phyloP scores from a whole-genome alignment of 352 stramenopile genomes.

The Globisporangium cederbergense region DNA sequence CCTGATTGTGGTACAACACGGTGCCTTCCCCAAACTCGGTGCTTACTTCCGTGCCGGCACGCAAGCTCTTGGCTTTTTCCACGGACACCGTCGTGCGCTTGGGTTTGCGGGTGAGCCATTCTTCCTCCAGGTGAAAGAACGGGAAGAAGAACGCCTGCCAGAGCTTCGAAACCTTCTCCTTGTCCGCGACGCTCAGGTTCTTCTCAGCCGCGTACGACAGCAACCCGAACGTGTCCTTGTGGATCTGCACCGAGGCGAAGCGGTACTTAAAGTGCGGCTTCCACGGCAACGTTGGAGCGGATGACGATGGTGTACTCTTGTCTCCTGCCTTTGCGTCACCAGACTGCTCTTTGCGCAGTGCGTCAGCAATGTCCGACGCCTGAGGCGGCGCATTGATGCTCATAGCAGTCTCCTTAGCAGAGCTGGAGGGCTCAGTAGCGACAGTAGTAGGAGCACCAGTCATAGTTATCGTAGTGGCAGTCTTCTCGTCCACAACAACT shows the following conservation, averaged over 20 bases:
- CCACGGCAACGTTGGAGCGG: constrained; percentile 24
- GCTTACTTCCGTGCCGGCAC: constrained; percentile 66
- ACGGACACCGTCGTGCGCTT: constrained; percentile 60
- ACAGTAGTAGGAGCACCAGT: constrained; percentile 22
- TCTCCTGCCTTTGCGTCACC: constrained; percentile 3
- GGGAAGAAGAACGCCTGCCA: constrained; percentile 85
- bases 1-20: constrained; percentile 68
- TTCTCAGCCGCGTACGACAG: constrained; percentile 81
- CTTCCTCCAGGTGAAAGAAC: constrained; percentile 81
- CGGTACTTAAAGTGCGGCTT: constrained; percentile 76
- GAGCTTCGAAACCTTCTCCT: constrained; percentile 83
- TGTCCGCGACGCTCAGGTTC: constrained; percentile 73
- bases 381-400: constrained; percentile 38
- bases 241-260: constrained; percentile 72
- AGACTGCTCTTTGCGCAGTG: constrained; percentile 56
- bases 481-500: constrained; percentile 7
- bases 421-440: background rate
- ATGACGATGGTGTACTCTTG: constrained; percentile 6
- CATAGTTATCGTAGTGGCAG: background rate
- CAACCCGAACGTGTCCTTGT: constrained; percentile 81
- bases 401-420: constrained; percentile 14
- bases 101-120: constrained; percentile 79
- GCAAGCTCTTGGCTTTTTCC: constrained; percentile 64
- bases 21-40: constrained; percentile 83
- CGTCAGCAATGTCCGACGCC: constrained; percentile 55